Conservation (phyloP, 179 eudicot species). For the Nepenthes alata region DNA sequence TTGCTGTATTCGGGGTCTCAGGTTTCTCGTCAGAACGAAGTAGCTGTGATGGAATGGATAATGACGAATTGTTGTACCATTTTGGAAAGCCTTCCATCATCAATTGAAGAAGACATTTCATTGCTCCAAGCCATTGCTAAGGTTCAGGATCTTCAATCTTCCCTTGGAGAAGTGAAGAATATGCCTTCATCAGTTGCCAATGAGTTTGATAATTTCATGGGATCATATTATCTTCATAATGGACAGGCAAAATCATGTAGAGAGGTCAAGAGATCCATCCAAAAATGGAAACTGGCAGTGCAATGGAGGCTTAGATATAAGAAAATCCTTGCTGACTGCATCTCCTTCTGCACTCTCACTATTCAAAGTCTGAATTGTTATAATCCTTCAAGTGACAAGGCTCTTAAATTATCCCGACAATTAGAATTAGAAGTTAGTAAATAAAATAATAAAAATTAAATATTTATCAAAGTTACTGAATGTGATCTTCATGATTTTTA, state of each 20-base stretch:
- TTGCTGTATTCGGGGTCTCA: slow-evolving; percentile 52
- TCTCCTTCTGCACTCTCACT: slow-evolving; percentile 34
- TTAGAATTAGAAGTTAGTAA: too few relatives aligned
- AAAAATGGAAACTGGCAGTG: slow-evolving; percentile 65
- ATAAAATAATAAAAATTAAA: too few relatives aligned
- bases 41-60: slow-evolving; percentile 47
- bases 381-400: too few relatives aligned
- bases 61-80: slow-evolving; percentile 27
- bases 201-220: slow-evolving; percentile 36
- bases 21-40: slow-evolving; percentile 55
- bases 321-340: slow-evolving; percentile 40
- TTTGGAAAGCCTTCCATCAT: slow-evolving; percentile 35
- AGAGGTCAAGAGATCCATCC: slow-evolving; percentile 23
- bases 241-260: slow-evolving; percentile 13
- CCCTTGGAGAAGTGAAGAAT: slow-evolving; percentile 13
- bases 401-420: too few relatives aligned
- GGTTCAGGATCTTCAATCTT: slow-evolving; percentile 20
- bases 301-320: slow-evolving; percentile 74
- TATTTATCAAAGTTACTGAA: too few relatives aligned
- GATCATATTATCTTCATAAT: slow-evolving; percentile 15
- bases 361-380: slow-evolving; percentile 11
- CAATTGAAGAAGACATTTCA: slow-evolving; percentile 44
- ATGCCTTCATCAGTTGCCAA: slow-evolving; percentile 13
- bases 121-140: slow-evolving; percentile 29
- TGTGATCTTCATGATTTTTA: too few relatives aligned